These are phyloP conservation scores for Triticum dicoccoides DNA, from an alignment of 176 grass and related monocot genomes.

Conservation along the genomic window DNA sequence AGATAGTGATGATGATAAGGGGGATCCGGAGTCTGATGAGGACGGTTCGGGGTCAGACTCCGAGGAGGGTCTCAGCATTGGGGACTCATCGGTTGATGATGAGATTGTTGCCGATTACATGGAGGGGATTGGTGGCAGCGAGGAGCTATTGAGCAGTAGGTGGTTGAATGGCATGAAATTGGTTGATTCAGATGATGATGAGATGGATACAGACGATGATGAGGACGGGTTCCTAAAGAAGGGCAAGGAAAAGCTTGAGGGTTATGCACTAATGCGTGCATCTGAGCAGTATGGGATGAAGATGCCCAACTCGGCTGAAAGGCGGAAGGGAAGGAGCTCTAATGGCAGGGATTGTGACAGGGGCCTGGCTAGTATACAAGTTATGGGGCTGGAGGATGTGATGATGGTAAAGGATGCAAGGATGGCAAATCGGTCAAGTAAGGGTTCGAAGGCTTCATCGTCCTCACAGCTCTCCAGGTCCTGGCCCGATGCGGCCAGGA, in stretches of 20 bases:
- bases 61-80: slow-evolving; percentile 37
- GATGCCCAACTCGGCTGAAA: slow-evolving; percentile 33
- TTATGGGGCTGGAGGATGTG: slow-evolving; percentile 54
- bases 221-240: slow-evolving; percentile 55
- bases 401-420: slow-evolving; percentile 60
- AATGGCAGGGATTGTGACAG: neutral
- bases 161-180: slow-evolving; percentile 50
- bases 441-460: slow-evolving; percentile 33
- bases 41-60: slow-evolving; percentile 28
- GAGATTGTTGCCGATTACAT: slow-evolving; percentile 81
- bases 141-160: slow-evolving; percentile 49
- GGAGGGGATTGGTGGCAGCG: slow-evolving; percentile 60
- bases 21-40: neutral
- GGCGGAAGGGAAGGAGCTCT: slow-evolving; percentile 35
- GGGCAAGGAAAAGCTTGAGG: slow-evolving; percentile 48
- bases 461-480: slow-evolving; percentile 69
- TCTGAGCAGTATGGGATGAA: slow-evolving; percentile 82
- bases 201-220: slow-evolving; percentile 49
- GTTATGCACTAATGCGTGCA: slow-evolving; percentile 58
- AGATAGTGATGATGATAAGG: slow-evolving; percentile 26
- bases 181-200: slow-evolving; percentile 43
- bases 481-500: slow-evolving; percentile 60
- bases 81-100: slow-evolving; percentile 52
- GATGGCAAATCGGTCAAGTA: slow-evolving; percentile 33
- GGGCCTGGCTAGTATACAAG: slow-evolving; percentile 31